A percentile compares a stretch with the other conserved stretches of the same genome.
Evolutionary conservation across 371 early-diverging fungal species (phyloP).

Genomic region (Mucor racemosus): DNA sequence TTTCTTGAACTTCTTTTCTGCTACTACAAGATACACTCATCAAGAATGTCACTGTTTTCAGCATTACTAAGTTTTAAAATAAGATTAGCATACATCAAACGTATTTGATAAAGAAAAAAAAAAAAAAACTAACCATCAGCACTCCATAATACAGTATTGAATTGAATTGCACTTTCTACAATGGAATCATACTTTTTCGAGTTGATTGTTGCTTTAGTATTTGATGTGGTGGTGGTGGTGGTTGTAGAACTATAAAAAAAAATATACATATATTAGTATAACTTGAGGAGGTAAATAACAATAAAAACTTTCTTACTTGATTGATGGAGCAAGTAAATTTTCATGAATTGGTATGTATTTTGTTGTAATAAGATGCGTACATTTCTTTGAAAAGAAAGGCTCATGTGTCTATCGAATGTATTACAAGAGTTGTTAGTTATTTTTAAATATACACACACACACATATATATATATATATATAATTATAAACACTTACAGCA

Average conservation of each 20-base stretch:
- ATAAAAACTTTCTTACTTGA: conserved; percentile 9
- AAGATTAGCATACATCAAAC: too few relatives aligned
- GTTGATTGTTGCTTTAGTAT: conserved; percentile 5
- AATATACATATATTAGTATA: background rate
- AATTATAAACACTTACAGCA: too few relatives aligned
- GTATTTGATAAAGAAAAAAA: too few relatives aligned
- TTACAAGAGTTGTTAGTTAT: too few relatives aligned
- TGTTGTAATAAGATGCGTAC: conserved; percentile 50
- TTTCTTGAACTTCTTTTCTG: conserved; percentile 21
- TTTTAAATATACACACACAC: too few relatives aligned
- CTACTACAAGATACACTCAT: conserved; percentile 17
- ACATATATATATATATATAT: too few relatives aligned
- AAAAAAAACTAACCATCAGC: too few relatives aligned
- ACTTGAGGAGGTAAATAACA: background rate
- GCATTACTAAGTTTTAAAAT: too few relatives aligned
- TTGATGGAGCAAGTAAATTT: conserved; percentile 22
- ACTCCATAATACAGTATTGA: conserved; percentile 25
- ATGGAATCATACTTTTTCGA: conserved; percentile 9
- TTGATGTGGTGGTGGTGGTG: background rate
- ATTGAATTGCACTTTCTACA: conserved; percentile 22
- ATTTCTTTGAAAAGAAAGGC: conserved; percentile 49
- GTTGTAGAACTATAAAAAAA: background rate
- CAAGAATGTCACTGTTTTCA: conserved; percentile 20
- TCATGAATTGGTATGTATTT: conserved; percentile 28
- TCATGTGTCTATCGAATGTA: conserved; percentile 39